A percentile compares a stretch with the other conserved stretches of the same genome.
Conservation (phyloP, 495 filamentous ascomycete species). For the Neurospora hispaniola region DNA sequence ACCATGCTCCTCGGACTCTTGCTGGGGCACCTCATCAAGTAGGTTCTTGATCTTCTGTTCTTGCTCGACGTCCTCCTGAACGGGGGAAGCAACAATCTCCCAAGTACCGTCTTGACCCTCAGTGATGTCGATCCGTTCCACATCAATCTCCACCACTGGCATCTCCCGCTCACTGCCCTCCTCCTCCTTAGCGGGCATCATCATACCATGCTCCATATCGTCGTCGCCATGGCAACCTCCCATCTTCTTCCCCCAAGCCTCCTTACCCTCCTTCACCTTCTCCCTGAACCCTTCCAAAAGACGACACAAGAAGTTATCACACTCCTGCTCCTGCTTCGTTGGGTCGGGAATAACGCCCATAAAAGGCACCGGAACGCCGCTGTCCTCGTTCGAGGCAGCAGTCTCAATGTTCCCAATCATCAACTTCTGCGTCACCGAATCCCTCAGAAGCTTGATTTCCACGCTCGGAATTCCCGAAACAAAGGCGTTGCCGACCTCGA, state of each 20-base stretch:
- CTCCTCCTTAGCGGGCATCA: too few species aligned
- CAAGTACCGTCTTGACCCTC: neutral
- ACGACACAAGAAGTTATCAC: constrained; percentile 35
- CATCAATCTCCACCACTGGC: neutral
- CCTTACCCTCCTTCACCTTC: constrained; percentile 27
- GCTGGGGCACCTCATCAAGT: neutral
- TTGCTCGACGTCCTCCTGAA: neutral
- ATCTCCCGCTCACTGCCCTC: neutral
- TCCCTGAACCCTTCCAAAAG: constrained; percentile 31
- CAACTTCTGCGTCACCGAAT: constrained; percentile 25
- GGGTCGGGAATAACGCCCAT: neutral
- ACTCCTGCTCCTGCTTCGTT: constrained; percentile 18
- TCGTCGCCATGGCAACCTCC: neutral
- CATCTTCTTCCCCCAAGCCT: neutral
- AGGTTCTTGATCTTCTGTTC: neutral
- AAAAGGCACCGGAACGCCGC: constrained; percentile 2
- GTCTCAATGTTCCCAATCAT: constrained; percentile 29
- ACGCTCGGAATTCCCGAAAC: constrained; percentile 36
- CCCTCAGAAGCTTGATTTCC: constrained; percentile 35
- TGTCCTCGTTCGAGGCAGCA: constrained; percentile 9
- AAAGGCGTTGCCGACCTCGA: constrained; percentile 37
- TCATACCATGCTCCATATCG: too few species aligned
- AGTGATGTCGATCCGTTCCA: neutral
- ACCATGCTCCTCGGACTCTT: neutral
- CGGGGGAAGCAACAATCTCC: neutral